Evolutionary conservation across 73 alveolate species (phyloP), one percentile per base, ranked within the genome.

Genomic region (Halteria grandinella): DNA sequence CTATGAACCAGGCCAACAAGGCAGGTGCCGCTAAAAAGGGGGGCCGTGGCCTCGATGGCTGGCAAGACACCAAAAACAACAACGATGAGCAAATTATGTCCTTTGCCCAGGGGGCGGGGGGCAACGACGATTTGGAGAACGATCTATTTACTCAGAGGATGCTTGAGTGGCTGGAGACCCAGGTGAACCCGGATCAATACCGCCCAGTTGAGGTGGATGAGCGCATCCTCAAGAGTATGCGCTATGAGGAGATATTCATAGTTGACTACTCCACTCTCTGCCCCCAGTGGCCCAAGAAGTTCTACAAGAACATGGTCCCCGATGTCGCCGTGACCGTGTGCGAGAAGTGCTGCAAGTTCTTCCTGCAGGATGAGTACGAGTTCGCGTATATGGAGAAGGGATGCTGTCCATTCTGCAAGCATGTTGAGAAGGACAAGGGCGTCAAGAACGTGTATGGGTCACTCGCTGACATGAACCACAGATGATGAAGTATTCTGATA

Each of bases 341-440:
- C 41, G 91, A 89, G 54, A 44, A 53, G 27, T 86, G 97, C 70
- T 79, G 89, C 66, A 88, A 77, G 47, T 90, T 94, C 89, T 88
- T 91, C 87, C 64, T 94, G 62, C 89, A 85, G 75, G 99, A 94
- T 70, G 97, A 94, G 69, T 94, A 81, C 70, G 99, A 94, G 71
- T 89, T 89, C 66, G 97, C 96, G 12, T 91, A 85, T 74, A 66
- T 94, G 48, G 95, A 94, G 81, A 82, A 83, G 43, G 91, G 85
- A 29, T 83, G 87, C 69, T 91, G 97, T 60, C 97, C 99, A 40
- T 89, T 94, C 77, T 93, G 97, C 64, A 86, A 86, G 75, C 47
- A 70, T 70, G 59, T 70, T 1, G 83, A 70, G 36, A 70, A 70
- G 55, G 83, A 70, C 18, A 70, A 70, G 71, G 83, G 83, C 1